Evolutionary conservation across 345 rosid genomes (phyloP).

Genomic region (Viola odorata): DNA sequence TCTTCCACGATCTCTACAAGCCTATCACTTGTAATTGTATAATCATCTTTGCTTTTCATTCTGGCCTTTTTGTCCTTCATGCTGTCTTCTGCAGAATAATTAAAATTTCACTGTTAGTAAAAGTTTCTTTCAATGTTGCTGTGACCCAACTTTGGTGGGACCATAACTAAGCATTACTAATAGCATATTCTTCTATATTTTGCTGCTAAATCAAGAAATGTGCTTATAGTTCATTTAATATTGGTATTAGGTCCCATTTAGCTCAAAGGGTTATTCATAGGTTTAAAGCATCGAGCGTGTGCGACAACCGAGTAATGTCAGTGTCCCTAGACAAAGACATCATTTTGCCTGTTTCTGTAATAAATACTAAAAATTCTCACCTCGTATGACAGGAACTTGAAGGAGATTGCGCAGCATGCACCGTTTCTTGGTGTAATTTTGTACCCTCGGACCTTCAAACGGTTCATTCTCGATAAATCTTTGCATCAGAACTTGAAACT

Average conservation of each 20-base stretch:
- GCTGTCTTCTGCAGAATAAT: conserved; percentile 55
- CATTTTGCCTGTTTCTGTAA: too few relatives aligned
- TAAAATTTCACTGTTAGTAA: conserved; percentile 5
- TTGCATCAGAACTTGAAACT: conserved; percentile 77
- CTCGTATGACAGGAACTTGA: conserved; percentile 88
- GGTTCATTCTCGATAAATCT: conserved; percentile 84
- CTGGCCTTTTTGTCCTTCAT: conserved; percentile 44
- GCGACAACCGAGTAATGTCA: background rate
- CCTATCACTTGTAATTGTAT: conserved; percentile 46
- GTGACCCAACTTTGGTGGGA: background rate
- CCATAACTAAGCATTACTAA: background rate
- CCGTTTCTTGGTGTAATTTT: conserved; percentile 64
- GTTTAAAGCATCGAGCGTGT: background rate
- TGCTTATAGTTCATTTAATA: conserved; percentile 3
- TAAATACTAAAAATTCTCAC: conserved; percentile 18
- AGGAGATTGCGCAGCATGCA: conserved; percentile 69
- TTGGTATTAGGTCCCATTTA: conserved; percentile 1
- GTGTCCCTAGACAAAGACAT: background rate
- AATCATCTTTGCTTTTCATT: conserved; percentile 33
- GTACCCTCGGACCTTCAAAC: conserved; percentile 77
- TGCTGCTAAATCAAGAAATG: conserved; percentile 16
- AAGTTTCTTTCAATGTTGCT: background rate
- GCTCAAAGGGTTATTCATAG: background rate
- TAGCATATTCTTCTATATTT: background rate
- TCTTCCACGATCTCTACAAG: conserved; percentile 89